Percentiles rank a stretch among this genome's conserved stretches.
phyloP scores from a whole-genome alignment of 306 rosid species.

The Cucumis melo region DNA sequence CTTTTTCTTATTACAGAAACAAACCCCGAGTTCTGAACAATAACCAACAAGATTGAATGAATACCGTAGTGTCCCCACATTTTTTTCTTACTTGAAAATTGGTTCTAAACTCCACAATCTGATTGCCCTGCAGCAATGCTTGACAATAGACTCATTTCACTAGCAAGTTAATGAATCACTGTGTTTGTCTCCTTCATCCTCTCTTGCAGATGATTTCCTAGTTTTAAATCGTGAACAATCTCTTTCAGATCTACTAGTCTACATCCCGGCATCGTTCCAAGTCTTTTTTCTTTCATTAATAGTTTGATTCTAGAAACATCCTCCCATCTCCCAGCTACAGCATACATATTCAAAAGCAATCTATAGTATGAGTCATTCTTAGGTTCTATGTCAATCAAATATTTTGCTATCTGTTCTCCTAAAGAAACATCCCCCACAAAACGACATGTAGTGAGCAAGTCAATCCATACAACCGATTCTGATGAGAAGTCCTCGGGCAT shows the following conservation, averaged over 20 bases:
- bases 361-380: constrained; percentile 35
- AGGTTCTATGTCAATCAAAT: constrained; percentile 45
- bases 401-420: constrained; percentile 43
- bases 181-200: constrained; percentile 17
- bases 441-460: constrained; percentile 40
- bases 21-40: not conserved
- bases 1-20: not conserved
- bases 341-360: constrained; percentile 50
- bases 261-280: constrained; percentile 42
- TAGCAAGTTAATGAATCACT: not conserved
- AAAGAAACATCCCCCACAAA: constrained; percentile 38
- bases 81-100: not conserved
- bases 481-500: constrained; percentile 22
- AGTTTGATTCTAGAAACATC: constrained; percentile 42
- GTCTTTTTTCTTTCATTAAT: constrained; percentile 29
- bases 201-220: constrained; percentile 18
- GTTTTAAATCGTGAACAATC: constrained; percentile 42
- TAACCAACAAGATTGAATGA: not conserved
- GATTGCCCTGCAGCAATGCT: not conserved
- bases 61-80: too few relatives aligned
- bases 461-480: constrained; percentile 38
- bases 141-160: not conserved
- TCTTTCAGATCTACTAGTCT: constrained; percentile 53
- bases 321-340: constrained; percentile 56
- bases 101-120: not conserved